Percentiles rank a stretch among this genome's conserved stretches.
Evolutionary conservation across 768 basidiomycete species (phyloP).

Genomic region (Tephrocybe sp.): DNA sequence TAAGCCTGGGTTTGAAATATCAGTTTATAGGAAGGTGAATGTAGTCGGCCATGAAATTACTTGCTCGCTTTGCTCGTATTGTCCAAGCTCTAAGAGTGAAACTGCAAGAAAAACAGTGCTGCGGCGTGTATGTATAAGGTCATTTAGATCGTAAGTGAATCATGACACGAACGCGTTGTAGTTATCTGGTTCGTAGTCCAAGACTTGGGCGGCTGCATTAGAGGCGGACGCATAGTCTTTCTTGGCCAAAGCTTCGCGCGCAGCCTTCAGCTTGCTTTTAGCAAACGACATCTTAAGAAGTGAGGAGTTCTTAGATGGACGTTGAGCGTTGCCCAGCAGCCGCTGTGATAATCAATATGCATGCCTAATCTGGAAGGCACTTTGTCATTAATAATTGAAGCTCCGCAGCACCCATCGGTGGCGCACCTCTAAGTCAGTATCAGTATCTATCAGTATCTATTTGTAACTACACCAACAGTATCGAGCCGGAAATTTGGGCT

Average conservation of each 20-base stretch:
- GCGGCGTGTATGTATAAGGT: not conserved
- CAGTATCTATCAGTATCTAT: too few relatives aligned
- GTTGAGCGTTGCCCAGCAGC: too few relatives aligned
- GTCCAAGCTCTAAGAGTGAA: slow-evolving; percentile 73
- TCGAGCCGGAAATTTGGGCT: too few relatives aligned
- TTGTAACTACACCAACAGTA: too few relatives aligned
- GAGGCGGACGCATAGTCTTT: slow-evolving; percentile 74
- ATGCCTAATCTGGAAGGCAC: too few relatives aligned
- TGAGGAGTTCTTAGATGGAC: too few relatives aligned
- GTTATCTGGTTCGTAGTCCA: slow-evolving; percentile 78
- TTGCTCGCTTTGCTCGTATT: slow-evolving; percentile 78
- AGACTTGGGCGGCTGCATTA: slow-evolving; percentile 61
- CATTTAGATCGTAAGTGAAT: not conserved
- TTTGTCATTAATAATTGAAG: too few relatives aligned
- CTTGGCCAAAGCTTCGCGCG: slow-evolving; percentile 71
- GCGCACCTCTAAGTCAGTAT: too few relatives aligned
- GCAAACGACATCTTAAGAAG: slow-evolving; percentile 42
- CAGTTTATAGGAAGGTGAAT: slow-evolving; percentile 12
- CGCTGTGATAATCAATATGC: not conserved
- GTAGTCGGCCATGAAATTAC: slow-evolving; percentile 44
- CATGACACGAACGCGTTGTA: slow-evolving; percentile 76
- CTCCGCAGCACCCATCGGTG: too few relatives aligned
- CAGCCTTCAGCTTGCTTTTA: slow-evolving; percentile 77
- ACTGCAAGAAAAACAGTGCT: slow-evolving; percentile 88
- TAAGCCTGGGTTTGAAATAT: slow-evolving; percentile 59